These are phyloP conservation scores for Verticillium dahliae DNA, from an alignment of 2,329 filamentous ascomycete genomes.

Conservation along the genomic window DNA sequence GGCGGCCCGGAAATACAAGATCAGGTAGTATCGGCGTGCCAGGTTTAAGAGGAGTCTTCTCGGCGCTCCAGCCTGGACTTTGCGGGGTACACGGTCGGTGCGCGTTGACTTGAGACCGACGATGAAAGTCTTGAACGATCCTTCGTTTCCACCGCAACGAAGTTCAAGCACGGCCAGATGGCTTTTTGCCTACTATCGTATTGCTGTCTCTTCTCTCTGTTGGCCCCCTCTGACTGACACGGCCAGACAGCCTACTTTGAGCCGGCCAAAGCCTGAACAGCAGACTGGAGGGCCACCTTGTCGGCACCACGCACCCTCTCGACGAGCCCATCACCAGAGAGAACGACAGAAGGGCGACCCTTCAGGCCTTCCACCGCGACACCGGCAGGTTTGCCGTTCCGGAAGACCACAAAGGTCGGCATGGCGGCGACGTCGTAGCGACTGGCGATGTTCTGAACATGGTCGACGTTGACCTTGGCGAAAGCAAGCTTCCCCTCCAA, in stretches of 20 bases:
- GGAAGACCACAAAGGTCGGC: conserved; percentile 56
- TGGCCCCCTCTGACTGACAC: neutral
- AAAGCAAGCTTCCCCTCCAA: conserved; percentile 39
- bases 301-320: conserved; percentile 23
- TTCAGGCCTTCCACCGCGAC: conserved; percentile 16
- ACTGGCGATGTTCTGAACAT: conserved; percentile 39
- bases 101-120: too few relatives aligned
- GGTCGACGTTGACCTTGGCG: conserved; percentile 54
- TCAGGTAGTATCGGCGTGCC: too few relatives aligned
- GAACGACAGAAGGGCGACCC: conserved; percentile 13
- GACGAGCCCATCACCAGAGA: conserved; percentile 18
- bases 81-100: too few relatives aligned
- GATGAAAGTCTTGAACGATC: too few relatives aligned
- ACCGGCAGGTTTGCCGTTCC: conserved; percentile 33
- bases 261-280: conserved; percentile 17
- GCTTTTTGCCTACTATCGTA: too few relatives aligned
- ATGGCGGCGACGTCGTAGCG: conserved; percentile 47
- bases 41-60: too few relatives aligned
- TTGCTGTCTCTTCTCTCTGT: too few relatives aligned
- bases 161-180: too few relatives aligned
- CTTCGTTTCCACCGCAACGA: too few relatives aligned
- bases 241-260: neutral
- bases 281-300: conserved; percentile 17
- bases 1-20: too few relatives aligned
- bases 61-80: too few relatives aligned